Evolutionary conservation across 2,329 filamentous ascomycete genomes (phyloP).

Genomic region (Diaporthe australafricana): DNA sequence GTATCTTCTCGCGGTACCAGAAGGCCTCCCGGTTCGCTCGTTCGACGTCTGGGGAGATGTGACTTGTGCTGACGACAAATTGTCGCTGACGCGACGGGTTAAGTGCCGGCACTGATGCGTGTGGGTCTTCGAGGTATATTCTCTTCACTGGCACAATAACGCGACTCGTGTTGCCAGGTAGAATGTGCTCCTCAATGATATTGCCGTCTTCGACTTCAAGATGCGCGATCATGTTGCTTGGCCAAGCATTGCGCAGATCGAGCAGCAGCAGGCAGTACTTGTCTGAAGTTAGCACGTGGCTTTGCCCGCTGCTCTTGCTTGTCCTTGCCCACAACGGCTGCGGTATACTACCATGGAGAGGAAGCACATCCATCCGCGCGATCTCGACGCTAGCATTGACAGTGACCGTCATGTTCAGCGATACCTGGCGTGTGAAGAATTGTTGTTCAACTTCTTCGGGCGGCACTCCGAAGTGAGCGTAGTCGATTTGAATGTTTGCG

Average conservation of each 20-base stretch:
- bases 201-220: conserved; percentile 66
- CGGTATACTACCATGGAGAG: conserved; percentile 76
- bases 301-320: conserved; percentile 45
- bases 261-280: conserved; percentile 84
- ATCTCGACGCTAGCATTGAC: conserved; percentile 93
- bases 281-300: conserved; percentile 57
- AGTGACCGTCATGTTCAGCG: conserved; percentile 84
- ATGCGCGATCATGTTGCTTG: conserved; percentile 77
- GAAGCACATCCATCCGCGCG: conserved; percentile 80
- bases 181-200: conserved; percentile 65
- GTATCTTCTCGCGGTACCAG: conserved; percentile 88
- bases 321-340: conserved; percentile 66
- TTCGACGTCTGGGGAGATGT: conserved; percentile 83
- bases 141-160: conserved; percentile 81
- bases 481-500: conserved; percentile 86
- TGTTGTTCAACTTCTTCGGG: conserved; percentile 75
- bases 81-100: conserved; percentile 89
- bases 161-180: conserved; percentile 78
- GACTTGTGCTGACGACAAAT: conserved; percentile 87
- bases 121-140: conserved; percentile 80
- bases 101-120: conserved; percentile 81
- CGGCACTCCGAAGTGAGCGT: conserved; percentile 80
- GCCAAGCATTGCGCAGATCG: conserved; percentile 92
- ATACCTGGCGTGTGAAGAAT: conserved; percentile 87
- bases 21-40: conserved; percentile 84